Percentiles rank a stretch among this genome's conserved stretches.
Conservation (phyloP, 371 early-diverging fungal species). For the Apophysomyces variabilis region DNA sequence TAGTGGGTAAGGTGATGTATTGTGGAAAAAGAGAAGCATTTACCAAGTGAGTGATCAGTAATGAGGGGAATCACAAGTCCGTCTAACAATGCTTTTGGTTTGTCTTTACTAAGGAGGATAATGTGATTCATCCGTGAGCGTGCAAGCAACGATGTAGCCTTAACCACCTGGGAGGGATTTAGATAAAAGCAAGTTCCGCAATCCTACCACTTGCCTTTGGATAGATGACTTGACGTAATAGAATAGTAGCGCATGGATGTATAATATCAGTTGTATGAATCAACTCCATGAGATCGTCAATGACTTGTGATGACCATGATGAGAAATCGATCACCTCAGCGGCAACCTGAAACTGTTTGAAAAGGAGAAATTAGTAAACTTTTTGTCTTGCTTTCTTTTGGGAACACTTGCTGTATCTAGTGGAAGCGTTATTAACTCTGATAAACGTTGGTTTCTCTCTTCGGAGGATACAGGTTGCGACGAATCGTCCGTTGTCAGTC, state of each 20-base stretch:
- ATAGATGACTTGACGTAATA: conserved; percentile 9
- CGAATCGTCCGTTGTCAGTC: background rate
- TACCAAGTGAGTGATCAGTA: background rate
- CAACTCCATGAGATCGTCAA: conserved; percentile 16
- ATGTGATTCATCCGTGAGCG: conserved; percentile 5
- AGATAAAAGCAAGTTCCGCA: background rate
- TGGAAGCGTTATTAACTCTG: background rate
- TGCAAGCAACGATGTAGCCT: conserved; percentile 14
- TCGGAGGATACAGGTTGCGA: background rate
- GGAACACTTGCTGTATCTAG: background rate
- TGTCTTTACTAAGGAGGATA: background rate
- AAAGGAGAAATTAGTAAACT: background rate
- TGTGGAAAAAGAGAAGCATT: no score
- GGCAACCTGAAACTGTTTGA: background rate
- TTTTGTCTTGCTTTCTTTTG: background rate
- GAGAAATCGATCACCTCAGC: conserved; percentile 12
- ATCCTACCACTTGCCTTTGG: conserved; percentile 17
- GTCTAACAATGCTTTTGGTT: conserved; percentile 13
- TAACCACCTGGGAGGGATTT: conserved; percentile 12
- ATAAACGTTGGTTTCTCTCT: background rate
- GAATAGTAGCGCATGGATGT: conserved; percentile 4
- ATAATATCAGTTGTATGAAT: conserved; percentile 10
- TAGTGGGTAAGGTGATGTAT: background rate
- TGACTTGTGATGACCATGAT: conserved; percentile 23
- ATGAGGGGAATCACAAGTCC: conserved; percentile 25